Percentiles rank a stretch among this genome's conserved stretches.
phyloP scores from a whole-genome alignment of 352 stramenopile species.

The Globisporangium ultimum region DNA sequence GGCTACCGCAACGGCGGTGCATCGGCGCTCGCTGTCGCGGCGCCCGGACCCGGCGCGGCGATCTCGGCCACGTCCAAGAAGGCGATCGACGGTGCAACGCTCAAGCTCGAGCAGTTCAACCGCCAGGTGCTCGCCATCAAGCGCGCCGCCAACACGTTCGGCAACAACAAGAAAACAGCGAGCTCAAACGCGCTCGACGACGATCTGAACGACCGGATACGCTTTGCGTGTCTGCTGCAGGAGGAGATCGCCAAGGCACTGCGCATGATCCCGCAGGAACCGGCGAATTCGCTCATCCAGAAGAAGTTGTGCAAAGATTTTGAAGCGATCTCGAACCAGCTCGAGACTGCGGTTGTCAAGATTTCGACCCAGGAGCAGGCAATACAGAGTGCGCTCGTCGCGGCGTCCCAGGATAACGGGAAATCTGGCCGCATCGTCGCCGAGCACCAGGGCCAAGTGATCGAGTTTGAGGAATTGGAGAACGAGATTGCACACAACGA shows the following conservation, averaged over 20 bases:
- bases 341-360: slow-evolving; percentile 64
- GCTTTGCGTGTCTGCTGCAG: slow-evolving; percentile 78
- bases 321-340: slow-evolving; percentile 65
- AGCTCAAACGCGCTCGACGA: slow-evolving; percentile 43
- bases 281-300: slow-evolving; percentile 66
- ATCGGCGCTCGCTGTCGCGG: slow-evolving; percentile 10
- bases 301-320: slow-evolving; percentile 84
- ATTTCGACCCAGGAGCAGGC: slow-evolving; percentile 63
- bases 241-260: slow-evolving; percentile 75
- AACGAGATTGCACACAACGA: slow-evolving; percentile 88
- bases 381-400: slow-evolving; percentile 44
- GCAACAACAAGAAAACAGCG: slow-evolving; percentile 2
- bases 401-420: slow-evolving; percentile 10
- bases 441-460: slow-evolving; percentile 68
- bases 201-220: slow-evolving; percentile 81
- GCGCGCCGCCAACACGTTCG: slow-evolving; percentile 29
- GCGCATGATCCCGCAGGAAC: slow-evolving; percentile 49
- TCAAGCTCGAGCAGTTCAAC: slow-evolving; percentile 85
- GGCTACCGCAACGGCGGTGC: slow-evolving; percentile 6
- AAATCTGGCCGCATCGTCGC: slow-evolving; percentile 47
- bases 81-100: slow-evolving; percentile 57
- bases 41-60: slow-evolving; percentile 1
- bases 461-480: slow-evolving; percentile 79
- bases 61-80: slow-evolving; percentile 33
- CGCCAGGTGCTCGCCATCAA: slow-evolving; percentile 80